These are phyloP conservation scores for Avena insularis DNA, from an alignment of 176 grass and related monocot genomes.

Conservation along the genomic window DNA sequence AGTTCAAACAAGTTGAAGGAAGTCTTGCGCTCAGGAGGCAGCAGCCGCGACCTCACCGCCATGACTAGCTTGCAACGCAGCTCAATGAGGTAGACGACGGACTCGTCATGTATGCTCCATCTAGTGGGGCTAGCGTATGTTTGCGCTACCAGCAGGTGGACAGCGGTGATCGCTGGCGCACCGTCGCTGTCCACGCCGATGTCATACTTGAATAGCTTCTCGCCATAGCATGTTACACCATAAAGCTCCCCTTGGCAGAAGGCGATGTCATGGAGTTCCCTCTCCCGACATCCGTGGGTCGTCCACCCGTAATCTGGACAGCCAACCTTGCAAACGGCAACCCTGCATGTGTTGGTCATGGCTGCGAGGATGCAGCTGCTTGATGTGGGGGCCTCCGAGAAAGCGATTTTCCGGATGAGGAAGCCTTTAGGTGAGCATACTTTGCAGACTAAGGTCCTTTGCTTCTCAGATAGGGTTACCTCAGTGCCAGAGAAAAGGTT, in stretches of 20 bases:
- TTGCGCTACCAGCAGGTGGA: not conserved
- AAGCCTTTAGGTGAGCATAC: not conserved
- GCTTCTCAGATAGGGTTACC: not conserved
- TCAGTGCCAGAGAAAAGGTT: not conserved
- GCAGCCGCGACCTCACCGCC: no score
- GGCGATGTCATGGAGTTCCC: not conserved
- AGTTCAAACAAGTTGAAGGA: no score
- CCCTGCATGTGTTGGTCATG: not conserved
- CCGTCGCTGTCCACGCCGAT: not conserved
- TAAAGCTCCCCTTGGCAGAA: not conserved
- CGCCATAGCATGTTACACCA: not conserved
- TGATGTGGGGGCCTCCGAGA: not conserved
- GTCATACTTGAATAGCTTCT: not conserved
- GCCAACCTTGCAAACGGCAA: not conserved
- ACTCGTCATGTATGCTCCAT: no score
- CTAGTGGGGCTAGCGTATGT: not conserved
- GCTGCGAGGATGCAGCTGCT: not conserved
- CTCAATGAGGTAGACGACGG: no score
- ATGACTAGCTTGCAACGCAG: no score
- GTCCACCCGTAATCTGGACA: not conserved
- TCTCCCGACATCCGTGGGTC: not conserved
- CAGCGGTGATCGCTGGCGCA: not conserved
- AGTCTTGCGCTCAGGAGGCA: no score
- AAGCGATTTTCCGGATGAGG: not conserved
- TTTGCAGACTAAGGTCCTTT: not conserved